phyloP scores from a whole-genome alignment of 2,329 filamentous ascomycete species.

The Arachnomyces sp. region DNA sequence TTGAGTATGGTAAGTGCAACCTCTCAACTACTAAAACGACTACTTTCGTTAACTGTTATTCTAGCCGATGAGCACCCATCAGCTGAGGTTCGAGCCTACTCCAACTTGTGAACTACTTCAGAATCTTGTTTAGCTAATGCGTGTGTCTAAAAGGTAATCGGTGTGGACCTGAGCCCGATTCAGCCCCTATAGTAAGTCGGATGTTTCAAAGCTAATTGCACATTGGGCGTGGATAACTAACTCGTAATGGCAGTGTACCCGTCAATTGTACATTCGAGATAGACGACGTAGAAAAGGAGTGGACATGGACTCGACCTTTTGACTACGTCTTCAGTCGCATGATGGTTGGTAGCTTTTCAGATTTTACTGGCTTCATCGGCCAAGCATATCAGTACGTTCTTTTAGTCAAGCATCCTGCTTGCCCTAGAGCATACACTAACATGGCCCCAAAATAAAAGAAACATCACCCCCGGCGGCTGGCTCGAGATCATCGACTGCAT shows the following conservation, averaged over 20 bases:
- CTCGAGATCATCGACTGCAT: conserved; percentile 36
- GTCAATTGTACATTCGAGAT: conserved; percentile 40
- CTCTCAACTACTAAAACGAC: too few species aligned
- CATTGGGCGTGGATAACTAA: not conserved
- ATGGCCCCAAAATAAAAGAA: conserved; percentile 10
- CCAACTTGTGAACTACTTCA: too few species aligned
- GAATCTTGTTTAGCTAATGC: not conserved
- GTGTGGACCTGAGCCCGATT: conserved; percentile 21
- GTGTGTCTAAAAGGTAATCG: conserved; percentile 11
- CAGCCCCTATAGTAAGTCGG: conserved; percentile 13
- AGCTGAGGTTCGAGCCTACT: conserved; percentile 4
- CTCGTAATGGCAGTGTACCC: conserved; percentile 18
- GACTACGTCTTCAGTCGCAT: conserved; percentile 34
- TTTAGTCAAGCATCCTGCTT: not conserved
- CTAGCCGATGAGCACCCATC: conserved; percentile 4
- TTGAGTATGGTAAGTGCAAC: conserved; percentile 25
- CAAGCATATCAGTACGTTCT: conserved; percentile 23
- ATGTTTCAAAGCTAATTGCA: not conserved
- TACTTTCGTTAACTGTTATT: too few species aligned
- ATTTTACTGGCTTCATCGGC: conserved; percentile 34
- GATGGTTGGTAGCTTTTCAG: conserved; percentile 34
- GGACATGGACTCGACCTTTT: conserved; percentile 33
- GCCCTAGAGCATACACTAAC: not conserved
- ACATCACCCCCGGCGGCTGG: conserved; percentile 35
- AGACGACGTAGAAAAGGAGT: conserved; percentile 35